Conservation (phyloP, 257 asterid species). For the Nicotiana benthamiana region DNA sequence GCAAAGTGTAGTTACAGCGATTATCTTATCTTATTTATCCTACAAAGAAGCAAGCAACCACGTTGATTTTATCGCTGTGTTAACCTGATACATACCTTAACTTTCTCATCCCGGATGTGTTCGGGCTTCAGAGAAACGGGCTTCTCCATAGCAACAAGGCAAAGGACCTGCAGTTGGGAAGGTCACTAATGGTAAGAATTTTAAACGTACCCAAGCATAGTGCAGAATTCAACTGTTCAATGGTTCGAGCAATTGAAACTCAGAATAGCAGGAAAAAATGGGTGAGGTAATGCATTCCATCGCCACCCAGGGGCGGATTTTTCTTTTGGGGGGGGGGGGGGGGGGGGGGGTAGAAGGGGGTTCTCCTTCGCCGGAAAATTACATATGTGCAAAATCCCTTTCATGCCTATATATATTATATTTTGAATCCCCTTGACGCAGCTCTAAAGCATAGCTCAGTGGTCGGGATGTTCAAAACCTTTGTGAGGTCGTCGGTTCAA, state of each 20-base stretch:
- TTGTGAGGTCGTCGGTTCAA: too few relatives aligned
- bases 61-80: background rate
- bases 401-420: too few relatives aligned
- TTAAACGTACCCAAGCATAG: background rate
- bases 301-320: background rate
- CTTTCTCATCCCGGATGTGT: conserved; percentile 91
- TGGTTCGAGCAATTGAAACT: background rate
- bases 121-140: conserved; percentile 79
- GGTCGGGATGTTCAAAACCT: too few relatives aligned
- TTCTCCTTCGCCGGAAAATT: too few relatives aligned
- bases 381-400: too few relatives aligned
- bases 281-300: background rate
- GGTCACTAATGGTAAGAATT: background rate
- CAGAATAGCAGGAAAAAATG: background rate
- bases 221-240: background rate
- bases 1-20: background rate
- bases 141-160: conserved; percentile 95
- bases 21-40: background rate
- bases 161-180: conserved; percentile 52
- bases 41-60: background rate
- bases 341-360: too few relatives aligned
- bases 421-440: too few relatives aligned
- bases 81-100: conserved; percentile 49
- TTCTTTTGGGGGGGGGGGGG: too few relatives aligned
- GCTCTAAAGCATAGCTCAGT: too few relatives aligned